A percentile compares a stretch with the other conserved stretches of the same genome.
Conservation (phyloP, 805 yeast genomes). For the Maudiozyma turicensis region DNA sequence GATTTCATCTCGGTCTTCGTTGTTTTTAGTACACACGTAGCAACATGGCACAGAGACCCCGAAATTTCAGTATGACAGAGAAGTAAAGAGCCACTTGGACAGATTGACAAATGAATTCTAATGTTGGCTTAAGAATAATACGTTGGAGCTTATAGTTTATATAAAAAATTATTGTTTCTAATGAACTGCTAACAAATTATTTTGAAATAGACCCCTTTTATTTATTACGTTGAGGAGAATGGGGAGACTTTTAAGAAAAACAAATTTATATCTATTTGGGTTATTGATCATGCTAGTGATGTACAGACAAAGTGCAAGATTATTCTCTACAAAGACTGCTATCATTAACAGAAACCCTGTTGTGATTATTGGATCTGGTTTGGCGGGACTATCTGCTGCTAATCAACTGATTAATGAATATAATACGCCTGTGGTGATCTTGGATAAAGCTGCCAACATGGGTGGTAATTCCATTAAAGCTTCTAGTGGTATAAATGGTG, state of each 20-base stretch:
- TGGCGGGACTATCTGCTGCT: slow-evolving; percentile 45
- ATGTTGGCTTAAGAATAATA: too few relatives aligned
- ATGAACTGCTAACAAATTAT: too few relatives aligned
- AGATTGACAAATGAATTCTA: too few relatives aligned
- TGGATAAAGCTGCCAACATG: slow-evolving; percentile 40
- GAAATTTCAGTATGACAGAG: too few relatives aligned
- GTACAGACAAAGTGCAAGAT: neutral
- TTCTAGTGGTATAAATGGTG: slow-evolving; percentile 61
- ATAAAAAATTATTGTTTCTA: too few relatives aligned
- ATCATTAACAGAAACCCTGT: slow-evolving; percentile 20
- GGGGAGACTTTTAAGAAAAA: neutral
- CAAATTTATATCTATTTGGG: neutral
- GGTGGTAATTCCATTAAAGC: slow-evolving; percentile 60
- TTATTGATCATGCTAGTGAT: neutral
- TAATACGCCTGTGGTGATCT: slow-evolving; percentile 34
- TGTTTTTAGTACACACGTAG: too few relatives aligned
- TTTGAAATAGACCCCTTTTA: neutral
- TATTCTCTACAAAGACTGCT: neutral
- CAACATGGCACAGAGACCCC: too few relatives aligned
- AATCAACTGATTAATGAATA: slow-evolving; percentile 30
- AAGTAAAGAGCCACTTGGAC: too few relatives aligned
- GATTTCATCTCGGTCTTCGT: too few relatives aligned
- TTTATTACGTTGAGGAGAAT: neutral
- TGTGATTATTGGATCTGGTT: slow-evolving; percentile 46
- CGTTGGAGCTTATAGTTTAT: too few relatives aligned